Percentiles rank a stretch among this genome's conserved stretches.
These are phyloP conservation scores for Parathielavia appendiculata DNA, from an alignment of 495 filamentous ascomycete species.

Conservation along the genomic window DNA sequence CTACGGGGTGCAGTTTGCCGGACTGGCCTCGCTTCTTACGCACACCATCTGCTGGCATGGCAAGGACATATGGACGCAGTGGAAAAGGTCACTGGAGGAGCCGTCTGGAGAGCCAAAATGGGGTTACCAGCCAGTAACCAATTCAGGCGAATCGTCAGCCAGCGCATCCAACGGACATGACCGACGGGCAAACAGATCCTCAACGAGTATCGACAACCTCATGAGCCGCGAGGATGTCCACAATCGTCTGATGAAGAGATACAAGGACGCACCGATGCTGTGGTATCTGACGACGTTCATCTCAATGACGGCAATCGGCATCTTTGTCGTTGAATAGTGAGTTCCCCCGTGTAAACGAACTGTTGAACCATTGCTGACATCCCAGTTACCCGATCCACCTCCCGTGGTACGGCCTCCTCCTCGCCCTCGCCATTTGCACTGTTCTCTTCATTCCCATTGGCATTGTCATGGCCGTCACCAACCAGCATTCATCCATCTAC, in stretches of 20 bases:
- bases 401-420: slow-evolving; percentile 71
- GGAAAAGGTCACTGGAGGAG: slow-evolving; percentile 51
- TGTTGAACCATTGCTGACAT: slow-evolving; percentile 3
- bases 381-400: slow-evolving; percentile 65
- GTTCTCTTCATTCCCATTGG: slow-evolving; percentile 74
- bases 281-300: slow-evolving; percentile 72
- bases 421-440: slow-evolving; percentile 67
- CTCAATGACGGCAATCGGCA: slow-evolving; percentile 65
- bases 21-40: slow-evolving; percentile 64
- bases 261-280: slow-evolving; percentile 66
- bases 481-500: slow-evolving; percentile 75
- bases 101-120: slow-evolving; percentile 39
- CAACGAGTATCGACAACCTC: slow-evolving; percentile 49
- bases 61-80: slow-evolving; percentile 66
- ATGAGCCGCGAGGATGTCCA: slow-evolving; percentile 69
- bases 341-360: slow-evolving; percentile 18
- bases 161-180: slow-evolving; percentile 9
- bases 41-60: slow-evolving; percentile 72
- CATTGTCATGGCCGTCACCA: slow-evolving; percentile 81
- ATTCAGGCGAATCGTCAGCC: slow-evolving; percentile 18
- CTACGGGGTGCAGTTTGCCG: slow-evolving; percentile 77
- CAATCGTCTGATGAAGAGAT: slow-evolving; percentile 67
- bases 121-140: slow-evolving; percentile 41
- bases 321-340: slow-evolving; percentile 79
- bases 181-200: slow-evolving; percentile 28